Evolutionary conservation across 306 rosid species (phyloP).

Genomic region (Ochetophila trinervis): DNA sequence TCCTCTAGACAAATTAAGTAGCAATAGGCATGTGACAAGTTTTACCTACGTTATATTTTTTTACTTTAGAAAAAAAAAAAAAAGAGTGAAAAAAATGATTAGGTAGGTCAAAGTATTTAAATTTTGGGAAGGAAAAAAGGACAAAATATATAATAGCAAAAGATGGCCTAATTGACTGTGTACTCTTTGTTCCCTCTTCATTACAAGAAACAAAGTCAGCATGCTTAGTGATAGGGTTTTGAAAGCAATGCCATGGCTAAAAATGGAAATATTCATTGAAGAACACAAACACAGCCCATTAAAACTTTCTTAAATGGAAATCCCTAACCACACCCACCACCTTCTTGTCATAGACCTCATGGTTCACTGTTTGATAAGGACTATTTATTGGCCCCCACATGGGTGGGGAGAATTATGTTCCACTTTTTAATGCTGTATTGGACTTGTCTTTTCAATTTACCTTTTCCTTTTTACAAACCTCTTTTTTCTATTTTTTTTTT

Average conservation of each 20-base stretch:
- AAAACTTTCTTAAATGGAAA: slow-evolving; percentile 37
- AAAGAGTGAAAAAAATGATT: no score
- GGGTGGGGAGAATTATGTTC: slow-evolving; percentile 13
- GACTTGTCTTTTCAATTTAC: slow-evolving; percentile 6
- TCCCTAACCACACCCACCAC: slow-evolving; percentile 33
- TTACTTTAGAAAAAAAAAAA: no score
- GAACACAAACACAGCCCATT: slow-evolving; percentile 25
- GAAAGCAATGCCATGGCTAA: slow-evolving; percentile 36
- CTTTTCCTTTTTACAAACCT: slow-evolving; percentile 16
- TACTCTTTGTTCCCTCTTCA: slow-evolving; percentile 37
- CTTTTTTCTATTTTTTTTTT: slow-evolving; percentile 43
- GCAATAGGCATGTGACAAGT: no score
- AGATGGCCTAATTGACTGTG: not conserved
- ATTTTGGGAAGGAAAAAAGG: slow-evolving; percentile 17
- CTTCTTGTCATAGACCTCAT: slow-evolving; percentile 16
- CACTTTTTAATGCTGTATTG: slow-evolving; percentile 30
- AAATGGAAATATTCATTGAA: slow-evolving; percentile 38
- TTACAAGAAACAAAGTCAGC: slow-evolving; percentile 31
- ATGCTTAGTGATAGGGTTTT: slow-evolving; percentile 19
- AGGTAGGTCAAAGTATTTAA: not conserved
- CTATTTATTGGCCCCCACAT: slow-evolving; percentile 24
- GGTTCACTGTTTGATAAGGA: slow-evolving; percentile 12
- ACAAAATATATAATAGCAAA: slow-evolving; percentile 23
- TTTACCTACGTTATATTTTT: no score
- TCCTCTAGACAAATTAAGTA: no score